These are phyloP conservation scores for Talaromyces funiculosus DNA, from an alignment of 2,329 filamentous ascomycete genomes.

Conservation along the genomic window DNA sequence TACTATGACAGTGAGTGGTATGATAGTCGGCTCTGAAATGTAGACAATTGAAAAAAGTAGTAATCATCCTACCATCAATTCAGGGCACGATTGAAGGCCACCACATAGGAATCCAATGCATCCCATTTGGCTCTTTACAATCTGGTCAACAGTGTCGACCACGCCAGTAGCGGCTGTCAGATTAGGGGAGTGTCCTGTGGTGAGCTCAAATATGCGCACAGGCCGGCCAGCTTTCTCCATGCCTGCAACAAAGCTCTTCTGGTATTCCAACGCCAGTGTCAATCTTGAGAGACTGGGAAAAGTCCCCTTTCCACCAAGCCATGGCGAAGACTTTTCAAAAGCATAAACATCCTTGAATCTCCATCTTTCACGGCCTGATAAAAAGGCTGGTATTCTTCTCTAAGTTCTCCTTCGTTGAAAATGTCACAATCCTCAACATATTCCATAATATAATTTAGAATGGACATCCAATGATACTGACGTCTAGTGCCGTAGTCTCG, in stretches of 20 bases:
- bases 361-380: constrained; percentile 17
- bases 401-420: constrained; percentile 17
- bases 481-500: constrained; percentile 15
- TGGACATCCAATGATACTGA: constrained; percentile 18
- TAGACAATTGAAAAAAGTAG: too few species aligned
- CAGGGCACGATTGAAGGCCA: too few species aligned
- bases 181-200: constrained; percentile 15
- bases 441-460: constrained; percentile 20
- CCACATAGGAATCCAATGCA: too few species aligned
- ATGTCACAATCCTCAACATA: constrained; percentile 19
- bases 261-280: constrained; percentile 16
- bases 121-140: neutral
- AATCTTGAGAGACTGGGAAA: neutral
- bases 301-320: constrained; percentile 6
- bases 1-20: too few species aligned
- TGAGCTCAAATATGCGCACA: constrained; percentile 14
- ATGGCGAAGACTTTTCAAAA: constrained; percentile 17
- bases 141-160: constrained; percentile 4
- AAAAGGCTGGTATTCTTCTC: constrained; percentile 15
- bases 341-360: constrained; percentile 16
- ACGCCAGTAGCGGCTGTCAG: neutral
- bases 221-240: constrained; percentile 12
- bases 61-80: too few species aligned
- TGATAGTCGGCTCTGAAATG: too few species aligned
- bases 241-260: constrained; percentile 13